Evolutionary conservation across 768 basidiomycete species (phyloP).

Genomic region (Melanogaster broomeanus): DNA sequence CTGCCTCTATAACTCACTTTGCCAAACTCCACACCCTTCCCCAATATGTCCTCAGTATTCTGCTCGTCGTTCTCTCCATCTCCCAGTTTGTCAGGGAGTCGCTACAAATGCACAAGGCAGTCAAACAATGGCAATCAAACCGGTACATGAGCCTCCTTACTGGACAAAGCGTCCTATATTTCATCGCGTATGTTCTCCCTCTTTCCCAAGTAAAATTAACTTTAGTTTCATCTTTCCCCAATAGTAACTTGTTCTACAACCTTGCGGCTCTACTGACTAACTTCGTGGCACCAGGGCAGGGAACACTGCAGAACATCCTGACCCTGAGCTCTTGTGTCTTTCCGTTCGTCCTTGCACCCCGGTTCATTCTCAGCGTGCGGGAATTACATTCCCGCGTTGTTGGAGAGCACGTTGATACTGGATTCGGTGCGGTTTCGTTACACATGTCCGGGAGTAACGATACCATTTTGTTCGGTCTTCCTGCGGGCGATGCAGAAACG

Average conservation of each 20-base stretch:
- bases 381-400: constrained; percentile 1
- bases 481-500: no score
- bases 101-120: constrained; percentile 4
- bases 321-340: neutral
- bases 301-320: neutral
- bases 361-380: constrained; percentile 17
- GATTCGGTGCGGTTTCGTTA: constrained; percentile 3
- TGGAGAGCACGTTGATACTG: constrained; percentile 10
- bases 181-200: constrained; percentile 10
- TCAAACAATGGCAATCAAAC: constrained; percentile 7
- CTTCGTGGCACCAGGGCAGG: neutral
- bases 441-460: no score
- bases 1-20: neutral
- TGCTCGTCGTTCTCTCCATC: constrained; percentile 5
- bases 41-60: constrained; percentile 1
- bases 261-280: no score
- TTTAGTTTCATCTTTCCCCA: neutral
- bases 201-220: no score
- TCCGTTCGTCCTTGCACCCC: constrained; percentile 2
- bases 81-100: neutral
- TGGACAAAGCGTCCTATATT: constrained; percentile 13
- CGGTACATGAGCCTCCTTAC: constrained; percentile 2
- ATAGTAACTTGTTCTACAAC: neutral
- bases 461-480: neutral
- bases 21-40: neutral